A percentile compares a stretch with the other conserved stretches of the same genome.
Evolutionary conservation across 2,329 filamentous ascomycete species (phyloP).

Genomic region (Thermothelomyces thermophilus): DNA sequence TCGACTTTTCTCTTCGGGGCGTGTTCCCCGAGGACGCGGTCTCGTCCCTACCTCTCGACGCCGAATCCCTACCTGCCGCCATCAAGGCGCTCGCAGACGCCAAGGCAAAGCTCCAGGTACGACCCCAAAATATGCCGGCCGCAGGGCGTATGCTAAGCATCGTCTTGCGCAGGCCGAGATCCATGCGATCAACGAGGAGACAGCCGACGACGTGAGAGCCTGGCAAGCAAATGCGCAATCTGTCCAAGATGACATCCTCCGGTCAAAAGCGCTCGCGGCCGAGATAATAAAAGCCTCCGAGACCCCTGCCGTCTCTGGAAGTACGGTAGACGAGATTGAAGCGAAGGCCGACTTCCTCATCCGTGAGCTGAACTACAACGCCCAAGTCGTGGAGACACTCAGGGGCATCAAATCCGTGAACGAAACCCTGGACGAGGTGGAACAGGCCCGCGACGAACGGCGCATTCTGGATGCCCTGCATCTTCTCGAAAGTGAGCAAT

Average conservation of each 20-base stretch:
- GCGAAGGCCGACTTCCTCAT: conserved; percentile 50
- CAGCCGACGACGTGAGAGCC: conserved; percentile 69
- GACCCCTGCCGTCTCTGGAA: conserved; percentile 48
- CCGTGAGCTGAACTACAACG: conserved; percentile 52
- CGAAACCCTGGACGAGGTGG: conserved; percentile 55
- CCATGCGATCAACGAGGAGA: conserved; percentile 66
- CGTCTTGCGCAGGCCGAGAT: conserved; percentile 56
- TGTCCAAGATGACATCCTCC: conserved; percentile 77
- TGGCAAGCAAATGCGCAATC: conserved; percentile 83
- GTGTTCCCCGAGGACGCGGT: conserved; percentile 42
- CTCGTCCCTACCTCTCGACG: conserved; percentile 33
- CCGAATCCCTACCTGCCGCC: conserved; percentile 35
- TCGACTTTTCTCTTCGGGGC: conserved; percentile 51
- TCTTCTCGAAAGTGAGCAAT: conserved; percentile 47
- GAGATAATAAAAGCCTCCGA: conserved; percentile 76
- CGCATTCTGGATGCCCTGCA: conserved; percentile 51
- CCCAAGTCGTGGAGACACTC: conserved; percentile 48
- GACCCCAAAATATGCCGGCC: conserved; percentile 3
- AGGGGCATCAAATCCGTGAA: conserved; percentile 50
- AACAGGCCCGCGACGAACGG: conserved; percentile 47
- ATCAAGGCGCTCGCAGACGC: conserved; percentile 37
- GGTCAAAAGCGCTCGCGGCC: conserved; percentile 69
- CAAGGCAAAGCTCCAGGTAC: conserved; percentile 40
- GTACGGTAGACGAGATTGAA: conserved; percentile 46
- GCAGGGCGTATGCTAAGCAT: conserved; percentile 9